Base-by-base conservation (phyloP, 139 green algal species). In the Volvox reticuliferus region DNA sequence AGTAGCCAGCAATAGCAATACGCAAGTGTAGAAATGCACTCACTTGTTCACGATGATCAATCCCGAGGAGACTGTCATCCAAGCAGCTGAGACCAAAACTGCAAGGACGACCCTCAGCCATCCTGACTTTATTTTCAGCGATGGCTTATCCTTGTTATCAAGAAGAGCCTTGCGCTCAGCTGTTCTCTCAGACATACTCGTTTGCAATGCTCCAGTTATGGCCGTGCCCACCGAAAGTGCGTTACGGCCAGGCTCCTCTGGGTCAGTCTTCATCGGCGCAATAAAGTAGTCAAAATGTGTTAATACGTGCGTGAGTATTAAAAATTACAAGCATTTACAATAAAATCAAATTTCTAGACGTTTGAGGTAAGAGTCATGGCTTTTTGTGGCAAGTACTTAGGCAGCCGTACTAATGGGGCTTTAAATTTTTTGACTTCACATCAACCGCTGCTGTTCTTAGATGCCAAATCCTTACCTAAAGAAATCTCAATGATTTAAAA, bases 31-130 rank as follows among this genome's bases (percentile, higher is more conserved):
- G 44, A 55, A 28, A 50, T n/a, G 1, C 1, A 22, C 89, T 69
- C 44, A 88, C 91, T 98, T 98, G 88, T 98, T 98, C 24, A 98
- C 21, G 69, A 98, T 73, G 87, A 98, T 98, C 19, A 98, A 92
- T 0, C 37, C 87, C 35, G 78, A 93, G 24, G 86, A 95, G 12
- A 97, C 93, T 20, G 87, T n/a, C 97, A 98, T 98, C 96, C 96
- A 98, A 0, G 80, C 80, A 2, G 35, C 55, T 35, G 85, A 80
- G 0, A 67, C 85, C 6, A 89, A 20, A 2, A 89, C 85, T 2
- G 85, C 85, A 3, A 89, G 69, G 1, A 73, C 12, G 0, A 89
- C 85, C 3, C 85, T 36, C 17, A 89, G 16, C 69, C 37, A 79
- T 73, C 85, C 85, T 16, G 78, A 63, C 36, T 84, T 84, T 24